Evolutionary conservation across 352 stramenopile species (phyloP), one percentile per base, ranked within the genome.

Genomic region (Phytophthora parvispora): DNA sequence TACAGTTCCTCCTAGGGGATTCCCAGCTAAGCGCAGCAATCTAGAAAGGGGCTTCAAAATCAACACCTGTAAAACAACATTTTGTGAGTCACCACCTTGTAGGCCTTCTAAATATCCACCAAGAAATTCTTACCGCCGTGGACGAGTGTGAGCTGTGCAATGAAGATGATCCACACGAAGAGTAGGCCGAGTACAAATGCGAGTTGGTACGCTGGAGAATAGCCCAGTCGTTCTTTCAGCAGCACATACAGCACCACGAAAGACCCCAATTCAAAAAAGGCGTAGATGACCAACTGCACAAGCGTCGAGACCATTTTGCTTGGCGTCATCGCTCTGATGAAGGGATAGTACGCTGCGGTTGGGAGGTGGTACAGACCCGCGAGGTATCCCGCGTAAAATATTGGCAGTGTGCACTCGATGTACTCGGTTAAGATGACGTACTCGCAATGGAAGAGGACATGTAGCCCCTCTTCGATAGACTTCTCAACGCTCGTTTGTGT

Each of bases 161-260:
- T 76, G 42, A 71, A 78, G 3, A 69, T 42, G 18, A 78, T 56
- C 74, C 70, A 80, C 7, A 77, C 27, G 27, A 84, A 70, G 6
- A 84, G 47, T 4, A 64, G 22, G 28, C 61, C 77, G 0, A 87
- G 67, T 24, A 87, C 77, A 50, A 87, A 85, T 2, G 70, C 77
- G 7, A 87, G 47, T 29, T 76, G 60, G 34, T 80, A 77, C 2
- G 72, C 9, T 6, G 66, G 60, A 6, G 62, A 69, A 38, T 69
- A 77, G 3, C 57, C 65, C 22, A 85, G 65, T 40, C 48, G 55
- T 4, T 55, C 32, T 25, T 67, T 60, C 9, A 81, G 40, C 13
- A 68, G 32, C 4, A 66, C 2, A 18, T 69, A 32, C 15, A 69
- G 15, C 6, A 27, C 52, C 1, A 53, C 20, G 16, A 74, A 74